Base-by-base conservation (phyloP, 345 rosid genomes). In the Pugionium dolabratum region DNA sequence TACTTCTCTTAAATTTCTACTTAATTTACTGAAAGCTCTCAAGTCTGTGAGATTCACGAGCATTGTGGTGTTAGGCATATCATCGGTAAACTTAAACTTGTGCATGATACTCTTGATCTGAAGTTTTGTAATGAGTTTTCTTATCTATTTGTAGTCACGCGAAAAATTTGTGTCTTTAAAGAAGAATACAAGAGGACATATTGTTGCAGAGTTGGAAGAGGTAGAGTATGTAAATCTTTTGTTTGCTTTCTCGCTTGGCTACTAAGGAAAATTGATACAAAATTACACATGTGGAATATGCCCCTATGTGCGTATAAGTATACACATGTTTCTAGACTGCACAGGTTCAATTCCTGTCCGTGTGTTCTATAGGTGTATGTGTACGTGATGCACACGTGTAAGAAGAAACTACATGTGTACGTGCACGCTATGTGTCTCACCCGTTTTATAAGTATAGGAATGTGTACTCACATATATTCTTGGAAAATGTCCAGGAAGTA, bases 131-230 rank as follows among this genome's bases (percentile, higher is more conserved):
- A 39, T 64, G 60, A 57, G 6, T 72, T 55, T 61, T 42, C 45
- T 64, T 60, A 32, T 65, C 33, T 67, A 30, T 68, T 76, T 69
- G 50, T 76, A 91, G 96, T 89, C 98, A 7, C 96, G 98, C 8
- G 96, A 91, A 60, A 91, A 84, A 73, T 87, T 86, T 82, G 90
- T 85, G 25, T 86, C 98, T 42, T 81, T 91, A 75, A 91, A 86
- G 85, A 91, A 84, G 87, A 91, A 73, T 78, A 78, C 96, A 47
- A 78, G 80, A 54, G 89, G 76, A 45, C 95, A 86, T 54, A 71
- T 89, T 74, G 77, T 91, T 78, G 87, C 87, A 9, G 94, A 82
- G 74, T 77, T 88, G 57, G 98, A 91, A 84, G 96, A 89, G 96
- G 98, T 89, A 82, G 41, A 36, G 27, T 31, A 40, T 43, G 28